A percentile compares a stretch with the other conserved stretches of the same genome.
Conservation (phyloP, 352 stramenopile genomes). For the Poterioochromonas sp. region DNA sequence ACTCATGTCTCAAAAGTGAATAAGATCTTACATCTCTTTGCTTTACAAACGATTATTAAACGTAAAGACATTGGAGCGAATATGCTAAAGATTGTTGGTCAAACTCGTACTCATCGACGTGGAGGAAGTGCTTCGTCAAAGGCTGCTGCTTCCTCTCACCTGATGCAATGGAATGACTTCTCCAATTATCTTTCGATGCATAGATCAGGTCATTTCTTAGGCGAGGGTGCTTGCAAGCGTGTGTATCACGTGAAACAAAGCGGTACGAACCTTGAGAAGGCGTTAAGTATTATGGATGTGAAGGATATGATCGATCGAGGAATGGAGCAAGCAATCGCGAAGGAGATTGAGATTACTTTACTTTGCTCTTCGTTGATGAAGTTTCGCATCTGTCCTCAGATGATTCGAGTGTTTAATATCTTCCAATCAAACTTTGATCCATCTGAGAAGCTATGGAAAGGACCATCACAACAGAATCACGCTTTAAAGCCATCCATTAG, state of each 20-base stretch:
- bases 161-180: no score
- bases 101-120: no score
- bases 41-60: no score
- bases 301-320: conserved; percentile 65
- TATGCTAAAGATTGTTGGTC: no score
- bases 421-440: conserved; percentile 52
- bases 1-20: no score
- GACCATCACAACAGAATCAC: conserved; percentile 10
- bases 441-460: not conserved
- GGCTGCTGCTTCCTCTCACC: no score
- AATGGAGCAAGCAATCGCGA: conserved; percentile 74
- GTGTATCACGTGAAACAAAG: conserved; percentile 65
- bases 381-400: conserved; percentile 75
- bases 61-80: no score
- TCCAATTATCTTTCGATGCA: no score
- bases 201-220: not conserved
- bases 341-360: conserved; percentile 85
- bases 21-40: no score
- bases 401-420: conserved; percentile 51
- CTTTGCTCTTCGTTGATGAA: conserved; percentile 75
- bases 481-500: no score
- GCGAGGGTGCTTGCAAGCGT: conserved; percentile 64
- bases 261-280: conserved; percentile 52
- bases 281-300: conserved; percentile 82
- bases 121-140: no score